These are phyloP conservation scores for Chalciporus sphaerocephalus DNA, from an alignment of 768 basidiomycete species.

Conservation along the genomic window DNA sequence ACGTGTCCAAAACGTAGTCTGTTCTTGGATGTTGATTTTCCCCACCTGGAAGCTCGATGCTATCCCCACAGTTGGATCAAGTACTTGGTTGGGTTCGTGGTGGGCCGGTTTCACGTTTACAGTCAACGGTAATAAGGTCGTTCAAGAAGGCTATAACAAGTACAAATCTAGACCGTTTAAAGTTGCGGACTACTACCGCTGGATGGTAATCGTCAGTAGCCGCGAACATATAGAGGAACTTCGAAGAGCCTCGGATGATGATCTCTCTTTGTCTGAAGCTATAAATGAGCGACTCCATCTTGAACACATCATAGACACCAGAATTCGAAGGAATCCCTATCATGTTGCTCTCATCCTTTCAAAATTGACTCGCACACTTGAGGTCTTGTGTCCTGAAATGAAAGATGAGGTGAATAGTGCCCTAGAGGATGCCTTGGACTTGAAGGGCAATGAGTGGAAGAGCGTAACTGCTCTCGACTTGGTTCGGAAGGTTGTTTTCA, in stretches of 20 bases:
- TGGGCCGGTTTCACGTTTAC: conserved; percentile 18
- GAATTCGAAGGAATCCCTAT: conserved; percentile 28
- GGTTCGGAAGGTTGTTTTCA: conserved; percentile 5
- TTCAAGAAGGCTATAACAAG: conserved; percentile 33
- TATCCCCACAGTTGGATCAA: conserved; percentile 32
- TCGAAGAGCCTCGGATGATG: conserved; percentile 36
- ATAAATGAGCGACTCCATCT: conserved; percentile 34
- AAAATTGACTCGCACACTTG: conserved; percentile 38
- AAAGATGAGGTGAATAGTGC: conserved; percentile 42
- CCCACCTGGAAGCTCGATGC: conserved; percentile 17
- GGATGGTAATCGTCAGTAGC: conserved; percentile 38
- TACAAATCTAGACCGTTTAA: conserved; percentile 31
- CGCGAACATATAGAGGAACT: conserved; percentile 37
- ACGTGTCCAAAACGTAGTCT: background rate
- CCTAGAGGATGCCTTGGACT: conserved; percentile 35
- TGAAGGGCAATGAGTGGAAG: conserved; percentile 18
- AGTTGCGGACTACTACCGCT: conserved; percentile 26
- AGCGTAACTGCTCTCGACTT: background rate
- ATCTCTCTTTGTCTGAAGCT: conserved; percentile 33
- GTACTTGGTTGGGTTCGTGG: conserved; percentile 28
- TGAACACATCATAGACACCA: conserved; percentile 35
- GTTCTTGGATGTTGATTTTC: background rate
- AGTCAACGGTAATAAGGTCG: conserved; percentile 16
- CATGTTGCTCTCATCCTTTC: conserved; percentile 30
- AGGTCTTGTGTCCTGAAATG: conserved; percentile 35